phyloP scores from a whole-genome alignment of 2,329 filamentous ascomycete genomes.

The Fusarium anguioides region DNA sequence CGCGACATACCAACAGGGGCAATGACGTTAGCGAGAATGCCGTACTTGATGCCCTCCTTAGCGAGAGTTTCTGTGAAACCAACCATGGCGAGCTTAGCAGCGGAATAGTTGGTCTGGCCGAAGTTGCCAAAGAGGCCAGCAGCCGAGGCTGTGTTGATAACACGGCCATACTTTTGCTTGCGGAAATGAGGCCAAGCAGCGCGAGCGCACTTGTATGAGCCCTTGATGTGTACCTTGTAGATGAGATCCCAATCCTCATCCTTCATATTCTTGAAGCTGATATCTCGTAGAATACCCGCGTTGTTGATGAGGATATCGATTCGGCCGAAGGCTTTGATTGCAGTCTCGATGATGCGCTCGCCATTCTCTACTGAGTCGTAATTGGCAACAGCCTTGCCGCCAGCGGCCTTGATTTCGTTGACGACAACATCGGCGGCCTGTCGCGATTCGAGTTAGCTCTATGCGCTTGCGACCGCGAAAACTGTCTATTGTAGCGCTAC shows the following conservation, averaged over 20 bases:
- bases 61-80: slow-evolving; percentile 98
- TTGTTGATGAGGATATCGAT: slow-evolving; percentile 98
- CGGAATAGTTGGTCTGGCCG: slow-evolving; percentile 96
- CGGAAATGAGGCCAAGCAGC: slow-evolving; percentile 98
- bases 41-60: slow-evolving; percentile 98
- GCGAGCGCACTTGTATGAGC: slow-evolving; percentile 93
- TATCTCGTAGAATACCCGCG: slow-evolving; percentile 91
- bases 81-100: slow-evolving; percentile 93
- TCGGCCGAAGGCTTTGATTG: slow-evolving; percentile 82
- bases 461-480: slow-evolving; percentile 11
- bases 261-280: slow-evolving; percentile 99
- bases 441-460: slow-evolving; percentile 37
- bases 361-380: slow-evolving; percentile 95
- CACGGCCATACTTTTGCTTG: slow-evolving; percentile 96
- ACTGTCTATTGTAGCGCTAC: slow-evolving; percentile 30
- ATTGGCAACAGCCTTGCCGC: slow-evolving; percentile 97
- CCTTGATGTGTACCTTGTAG: slow-evolving; percentile 90
- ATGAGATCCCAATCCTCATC: slow-evolving; percentile 97
- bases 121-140: slow-evolving; percentile 96
- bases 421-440: slow-evolving; percentile 86
- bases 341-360: slow-evolving; percentile 92
- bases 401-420: slow-evolving; percentile 83
- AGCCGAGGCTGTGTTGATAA: slow-evolving; percentile 97
- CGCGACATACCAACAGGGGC: slow-evolving; percentile 76
- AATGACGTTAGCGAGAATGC: slow-evolving; percentile 95